A percentile compares a stretch with the other conserved stretches of the same genome.
Conservation (phyloP, 257 asterid genomes). For the Salvia hispanica region DNA sequence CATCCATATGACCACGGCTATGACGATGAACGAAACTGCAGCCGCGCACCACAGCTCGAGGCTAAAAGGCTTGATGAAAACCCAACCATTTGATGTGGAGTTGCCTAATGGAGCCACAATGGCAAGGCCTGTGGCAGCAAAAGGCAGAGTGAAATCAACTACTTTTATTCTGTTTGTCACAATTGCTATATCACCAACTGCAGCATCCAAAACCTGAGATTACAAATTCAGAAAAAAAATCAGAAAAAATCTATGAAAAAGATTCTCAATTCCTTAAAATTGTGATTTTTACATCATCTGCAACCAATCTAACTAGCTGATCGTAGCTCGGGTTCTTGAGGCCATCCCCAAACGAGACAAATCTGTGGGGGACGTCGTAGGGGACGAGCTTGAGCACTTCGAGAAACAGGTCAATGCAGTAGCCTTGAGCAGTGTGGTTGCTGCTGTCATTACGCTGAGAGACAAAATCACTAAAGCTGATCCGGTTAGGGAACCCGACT, state of each 20-base stretch:
- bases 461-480: constrained; percentile 36
- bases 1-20: constrained; percentile 66
- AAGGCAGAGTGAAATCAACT: constrained; percentile 73
- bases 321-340: constrained; percentile 35
- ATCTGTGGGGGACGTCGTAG: constrained; percentile 33
- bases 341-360: constrained; percentile 39
- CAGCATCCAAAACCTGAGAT: constrained; percentile 58
- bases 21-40: constrained; percentile 51
- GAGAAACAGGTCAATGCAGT: constrained; percentile 34
- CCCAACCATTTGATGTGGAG: constrained; percentile 64
- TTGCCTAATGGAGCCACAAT: constrained; percentile 53
- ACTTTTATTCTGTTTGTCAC: constrained; percentile 52
- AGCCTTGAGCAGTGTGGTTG: constrained; percentile 26
- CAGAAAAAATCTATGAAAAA: neutral
- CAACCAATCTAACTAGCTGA: constrained; percentile 38
- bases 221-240: neutral
- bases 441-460: constrained; percentile 3
- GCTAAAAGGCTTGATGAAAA: constrained; percentile 62
- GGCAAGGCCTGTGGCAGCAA: constrained; percentile 62
- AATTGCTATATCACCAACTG: constrained; percentile 70
- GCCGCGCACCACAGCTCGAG: constrained; percentile 56
- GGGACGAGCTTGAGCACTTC: constrained; percentile 34
- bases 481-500: constrained; percentile 37
- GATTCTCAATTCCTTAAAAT: constrained; percentile 1
- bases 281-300: constrained; percentile 31